A percentile compares a stretch with the other conserved stretches of the same genome.
These are phyloP conservation scores for Sclerotinia subarctica DNA, from an alignment of 2,329 filamentous ascomycete species.

Conservation along the genomic window DNA sequence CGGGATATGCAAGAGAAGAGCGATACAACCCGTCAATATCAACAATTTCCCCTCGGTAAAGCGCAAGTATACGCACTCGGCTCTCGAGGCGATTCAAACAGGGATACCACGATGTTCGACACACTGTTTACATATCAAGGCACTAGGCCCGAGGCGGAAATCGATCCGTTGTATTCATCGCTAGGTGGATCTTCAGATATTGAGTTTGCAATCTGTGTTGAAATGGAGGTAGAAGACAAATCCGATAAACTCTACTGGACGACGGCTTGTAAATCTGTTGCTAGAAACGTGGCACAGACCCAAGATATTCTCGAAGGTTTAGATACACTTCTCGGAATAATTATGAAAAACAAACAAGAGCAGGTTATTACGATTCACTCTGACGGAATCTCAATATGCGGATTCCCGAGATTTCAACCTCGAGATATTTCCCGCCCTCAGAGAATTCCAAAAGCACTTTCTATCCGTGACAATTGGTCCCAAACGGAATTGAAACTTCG, in stretches of 20 bases:
- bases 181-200: conserved; percentile 58
- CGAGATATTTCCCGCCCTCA: background rate
- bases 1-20: conserved; percentile 70
- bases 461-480: conserved; percentile 38
- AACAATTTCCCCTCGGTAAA: conserved; percentile 74
- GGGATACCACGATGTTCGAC: conserved; percentile 53
- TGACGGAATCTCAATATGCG: conserved; percentile 60
- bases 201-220: conserved; percentile 78
- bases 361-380: conserved; percentile 54
- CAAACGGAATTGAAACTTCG: conserved; percentile 42
- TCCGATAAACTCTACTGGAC: conserved; percentile 59
- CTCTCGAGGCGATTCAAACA: conserved; percentile 22
- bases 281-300: conserved; percentile 48
- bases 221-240: conserved; percentile 63
- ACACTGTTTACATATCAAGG: conserved; percentile 66
- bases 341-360: conserved; percentile 50
- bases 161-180: conserved; percentile 31
- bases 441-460: background rate
- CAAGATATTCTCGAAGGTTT: conserved; percentile 55
- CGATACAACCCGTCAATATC: conserved; percentile 62
- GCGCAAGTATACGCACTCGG: conserved; percentile 53
- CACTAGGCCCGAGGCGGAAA: conserved; percentile 34
- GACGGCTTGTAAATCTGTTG: conserved; percentile 61
- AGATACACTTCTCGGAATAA: conserved; percentile 54
- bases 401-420: conserved; percentile 48